A percentile compares a stretch with the other conserved stretches of the same genome.
phyloP scores from a whole-genome alignment of 257 asterid species.

The Gentiana macrophylla region DNA sequence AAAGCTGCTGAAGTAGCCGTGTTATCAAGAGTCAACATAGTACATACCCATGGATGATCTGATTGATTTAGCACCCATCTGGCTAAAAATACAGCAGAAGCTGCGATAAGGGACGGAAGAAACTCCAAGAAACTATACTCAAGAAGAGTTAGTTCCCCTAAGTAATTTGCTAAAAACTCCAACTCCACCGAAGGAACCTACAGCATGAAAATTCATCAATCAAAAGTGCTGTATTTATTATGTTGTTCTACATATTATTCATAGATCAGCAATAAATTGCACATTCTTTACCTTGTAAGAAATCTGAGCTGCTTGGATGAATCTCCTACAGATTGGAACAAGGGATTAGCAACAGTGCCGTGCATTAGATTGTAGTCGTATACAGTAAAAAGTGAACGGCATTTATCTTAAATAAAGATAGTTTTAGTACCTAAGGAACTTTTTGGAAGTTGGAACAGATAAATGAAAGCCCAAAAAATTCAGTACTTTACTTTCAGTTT shows the following conservation, averaged over 20 bases:
- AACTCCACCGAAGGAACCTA: slow-evolving; percentile 89
- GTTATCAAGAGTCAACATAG: neutral
- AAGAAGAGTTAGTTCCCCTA: slow-evolving; percentile 74
- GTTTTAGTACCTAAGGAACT: slow-evolving; percentile 76
- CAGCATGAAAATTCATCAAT: slow-evolving; percentile 11
- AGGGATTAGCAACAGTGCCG: neutral
- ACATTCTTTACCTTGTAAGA: slow-evolving; percentile 47
- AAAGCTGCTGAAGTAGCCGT: neutral
- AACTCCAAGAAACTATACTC: slow-evolving; percentile 75
- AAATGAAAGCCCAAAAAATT: slow-evolving; percentile 62
- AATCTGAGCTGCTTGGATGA: slow-evolving; percentile 92
- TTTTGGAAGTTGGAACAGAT: slow-evolving; percentile 79
- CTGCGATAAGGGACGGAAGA: slow-evolving; percentile 87
- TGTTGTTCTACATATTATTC: neutral
- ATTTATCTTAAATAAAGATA: neutral
- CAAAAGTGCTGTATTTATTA: too few species aligned
- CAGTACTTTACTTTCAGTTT: slow-evolving; percentile 67
- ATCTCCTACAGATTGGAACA: slow-evolving; percentile 50
- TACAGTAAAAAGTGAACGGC: neutral
- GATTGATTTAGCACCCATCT: slow-evolving; percentile 97
- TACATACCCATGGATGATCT: slow-evolving; percentile 85
- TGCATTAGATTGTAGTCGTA: slow-evolving; percentile 7
- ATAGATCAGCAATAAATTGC: neutral
- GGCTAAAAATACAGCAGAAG: slow-evolving; percentile 90
- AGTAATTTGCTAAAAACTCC: slow-evolving; percentile 86